phyloP scores from a whole-genome alignment of 2,329 filamentous ascomycete species.

The Fusarium albosuccineum region DNA sequence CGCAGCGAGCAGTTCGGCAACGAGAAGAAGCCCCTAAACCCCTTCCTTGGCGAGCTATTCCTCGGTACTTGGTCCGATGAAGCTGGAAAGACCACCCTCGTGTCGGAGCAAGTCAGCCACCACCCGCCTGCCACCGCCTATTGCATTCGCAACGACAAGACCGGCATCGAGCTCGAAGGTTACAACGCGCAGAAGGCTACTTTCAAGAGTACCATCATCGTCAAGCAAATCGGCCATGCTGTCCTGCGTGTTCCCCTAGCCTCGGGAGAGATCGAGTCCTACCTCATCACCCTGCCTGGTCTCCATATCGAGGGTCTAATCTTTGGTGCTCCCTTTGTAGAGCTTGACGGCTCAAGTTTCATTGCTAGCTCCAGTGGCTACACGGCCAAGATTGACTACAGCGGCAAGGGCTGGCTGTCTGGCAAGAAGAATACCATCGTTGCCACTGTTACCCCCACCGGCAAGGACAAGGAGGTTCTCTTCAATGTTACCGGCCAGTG shows the following conservation, averaged over 20 bases:
- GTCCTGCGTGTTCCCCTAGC: conserved; percentile 77
- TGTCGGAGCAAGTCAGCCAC: conserved; percentile 95
- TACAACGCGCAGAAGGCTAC: conserved; percentile 98
- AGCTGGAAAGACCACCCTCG: conserved; percentile 83
- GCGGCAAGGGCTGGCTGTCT: conserved; percentile 92
- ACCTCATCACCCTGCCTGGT: conserved; percentile 90
- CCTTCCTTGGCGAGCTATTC: conserved; percentile 95
- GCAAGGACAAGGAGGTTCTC: conserved; percentile 77
- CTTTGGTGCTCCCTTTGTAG: conserved; percentile 87
- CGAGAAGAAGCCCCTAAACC: conserved; percentile 98
- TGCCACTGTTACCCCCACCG: conserved; percentile 78
- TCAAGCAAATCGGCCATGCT: conserved; percentile 95
- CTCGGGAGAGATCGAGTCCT: conserved; percentile 70
- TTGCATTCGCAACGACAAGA: conserved; percentile 86
- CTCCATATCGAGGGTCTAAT: conserved; percentile 96
- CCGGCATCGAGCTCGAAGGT: conserved; percentile 83
- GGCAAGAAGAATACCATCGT: conserved; percentile 95
- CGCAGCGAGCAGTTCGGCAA: conserved; percentile 85
- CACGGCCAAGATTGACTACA: conserved; percentile 91
- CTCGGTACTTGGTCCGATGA: conserved; percentile 90
- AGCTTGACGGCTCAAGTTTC: conserved; percentile 86
- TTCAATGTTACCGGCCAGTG: conserved; percentile 93
- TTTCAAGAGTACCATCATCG: conserved; percentile 92
- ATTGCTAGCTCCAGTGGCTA: conserved; percentile 90
- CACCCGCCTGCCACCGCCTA: conserved; percentile 97